Conservation (phyloP, 257 asterid genomes). For the Gynochthodes officinalis region DNA sequence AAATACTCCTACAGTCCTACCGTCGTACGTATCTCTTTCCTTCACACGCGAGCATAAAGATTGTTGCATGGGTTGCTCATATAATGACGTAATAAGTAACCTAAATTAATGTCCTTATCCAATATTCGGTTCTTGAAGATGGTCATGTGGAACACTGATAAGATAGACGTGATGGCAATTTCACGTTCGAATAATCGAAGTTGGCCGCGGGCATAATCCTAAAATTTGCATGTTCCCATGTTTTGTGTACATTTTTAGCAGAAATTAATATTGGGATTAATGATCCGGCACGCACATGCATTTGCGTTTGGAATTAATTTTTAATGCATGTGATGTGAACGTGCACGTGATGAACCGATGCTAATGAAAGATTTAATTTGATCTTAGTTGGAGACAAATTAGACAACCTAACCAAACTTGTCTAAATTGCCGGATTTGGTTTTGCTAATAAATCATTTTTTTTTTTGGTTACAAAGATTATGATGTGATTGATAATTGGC, state of each 20-base stretch:
- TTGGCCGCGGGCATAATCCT: not conserved
- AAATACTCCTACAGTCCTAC: no score
- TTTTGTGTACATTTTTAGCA: not conserved
- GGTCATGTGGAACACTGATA: not conserved
- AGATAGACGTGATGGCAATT: not conserved
- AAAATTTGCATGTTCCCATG: not conserved
- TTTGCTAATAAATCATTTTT: not conserved
- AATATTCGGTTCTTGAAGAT: not conserved
- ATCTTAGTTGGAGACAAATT: not conserved
- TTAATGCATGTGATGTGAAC: not conserved
- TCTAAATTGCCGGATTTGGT: not conserved
- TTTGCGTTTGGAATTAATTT: not conserved
- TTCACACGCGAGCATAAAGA: not conserved
- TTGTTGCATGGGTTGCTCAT: not conserved
- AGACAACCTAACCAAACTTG: not conserved
- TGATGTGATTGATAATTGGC: not conserved
- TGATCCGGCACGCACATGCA: not conserved
- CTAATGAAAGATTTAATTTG: not conserved
- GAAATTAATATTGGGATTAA: not conserved
- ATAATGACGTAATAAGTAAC: not conserved
- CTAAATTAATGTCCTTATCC: not conserved
- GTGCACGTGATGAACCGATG: no score
- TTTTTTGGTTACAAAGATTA: no score
- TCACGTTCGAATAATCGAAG: not conserved
- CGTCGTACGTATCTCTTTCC: not conserved